A percentile compares a stretch with the other conserved stretches of the same genome.
Evolutionary conservation across 208 protist species (phyloP).

Genomic region (Trypanosoma melophagium): DNA sequence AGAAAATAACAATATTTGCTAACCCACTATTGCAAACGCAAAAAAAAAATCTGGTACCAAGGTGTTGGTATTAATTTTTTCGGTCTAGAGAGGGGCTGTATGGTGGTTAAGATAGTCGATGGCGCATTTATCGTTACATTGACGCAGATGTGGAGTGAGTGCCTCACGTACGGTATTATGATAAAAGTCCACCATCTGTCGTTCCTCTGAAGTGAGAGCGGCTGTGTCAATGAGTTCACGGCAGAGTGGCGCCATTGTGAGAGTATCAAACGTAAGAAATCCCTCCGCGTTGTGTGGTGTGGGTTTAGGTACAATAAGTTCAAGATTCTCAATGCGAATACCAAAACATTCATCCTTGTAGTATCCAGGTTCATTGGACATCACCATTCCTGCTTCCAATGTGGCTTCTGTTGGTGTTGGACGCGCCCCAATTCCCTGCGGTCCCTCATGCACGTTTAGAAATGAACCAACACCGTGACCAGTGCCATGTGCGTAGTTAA

Average conservation of each 20-base stretch:
- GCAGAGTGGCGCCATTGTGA: slow-evolving; percentile 92
- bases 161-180: slow-evolving; percentile 48
- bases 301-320: slow-evolving; percentile 71
- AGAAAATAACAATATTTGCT: no score
- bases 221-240: slow-evolving; percentile 83
- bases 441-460: slow-evolving; percentile 96
- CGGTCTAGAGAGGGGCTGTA: slow-evolving; percentile 31
- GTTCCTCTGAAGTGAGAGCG: slow-evolving; percentile 71
- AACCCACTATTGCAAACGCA: no score
- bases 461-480: slow-evolving; percentile 97
- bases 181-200: slow-evolving; percentile 78
- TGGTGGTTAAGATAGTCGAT: slow-evolving; percentile 74
- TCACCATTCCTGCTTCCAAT: slow-evolving; percentile 61
- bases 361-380: slow-evolving; percentile 96
- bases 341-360: slow-evolving; percentile 97
- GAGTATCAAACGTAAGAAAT: slow-evolving; percentile 71
- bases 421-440: slow-evolving; percentile 69
- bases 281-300: slow-evolving; percentile 59
- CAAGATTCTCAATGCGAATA: slow-evolving; percentile 98
- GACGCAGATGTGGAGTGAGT: slow-evolving; percentile 50
- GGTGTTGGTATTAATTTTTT: not conserved
- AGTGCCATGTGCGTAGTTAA: slow-evolving; percentile 96
- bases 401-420: slow-evolving; percentile 49
- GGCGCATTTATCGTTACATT: slow-evolving; percentile 44
- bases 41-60: not conserved